phyloP scores from a whole-genome alignment of 2,329 filamentous ascomycete genomes.

The Fusarium succisae region DNA sequence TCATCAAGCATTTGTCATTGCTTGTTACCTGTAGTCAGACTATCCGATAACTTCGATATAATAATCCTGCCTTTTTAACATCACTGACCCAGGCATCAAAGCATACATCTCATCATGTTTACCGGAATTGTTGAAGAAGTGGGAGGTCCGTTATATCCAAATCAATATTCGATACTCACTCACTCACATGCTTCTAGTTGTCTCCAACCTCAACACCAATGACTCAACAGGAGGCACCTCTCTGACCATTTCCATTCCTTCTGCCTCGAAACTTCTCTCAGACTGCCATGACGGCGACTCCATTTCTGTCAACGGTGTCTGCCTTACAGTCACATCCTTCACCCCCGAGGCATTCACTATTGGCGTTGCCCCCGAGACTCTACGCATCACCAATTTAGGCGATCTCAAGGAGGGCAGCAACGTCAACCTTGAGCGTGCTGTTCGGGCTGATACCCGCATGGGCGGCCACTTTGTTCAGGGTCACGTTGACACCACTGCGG shows the following conservation, averaged over 20 bases:
- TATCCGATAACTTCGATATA: neutral
- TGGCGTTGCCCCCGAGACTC: slow-evolving; percentile 92
- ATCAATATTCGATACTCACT: slow-evolving; percentile 33
- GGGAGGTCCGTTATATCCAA: slow-evolving; percentile 72
- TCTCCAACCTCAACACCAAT: slow-evolving; percentile 81
- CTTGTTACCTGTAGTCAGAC: neutral
- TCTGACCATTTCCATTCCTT: slow-evolving; percentile 80
- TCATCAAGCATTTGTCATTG: slow-evolving; percentile 41
- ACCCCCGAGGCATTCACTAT: slow-evolving; percentile 76
- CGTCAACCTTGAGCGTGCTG: slow-evolving; percentile 95
- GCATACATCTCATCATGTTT: slow-evolving; percentile 72
- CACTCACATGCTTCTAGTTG: slow-evolving; percentile 66
- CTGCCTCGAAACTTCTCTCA: slow-evolving; percentile 75
- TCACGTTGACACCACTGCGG: slow-evolving; percentile 91
- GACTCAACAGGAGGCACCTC: slow-evolving; percentile 89
- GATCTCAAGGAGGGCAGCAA: slow-evolving; percentile 69
- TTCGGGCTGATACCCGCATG: slow-evolving; percentile 92
- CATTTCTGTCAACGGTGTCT: slow-evolving; percentile 95
- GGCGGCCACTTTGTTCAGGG: slow-evolving; percentile 98
- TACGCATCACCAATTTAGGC: slow-evolving; percentile 95
- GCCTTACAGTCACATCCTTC: slow-evolving; percentile 82
- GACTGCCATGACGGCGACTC: slow-evolving; percentile 92
- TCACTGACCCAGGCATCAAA: neutral
- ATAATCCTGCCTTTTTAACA: neutral
- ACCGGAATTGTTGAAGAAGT: slow-evolving; percentile 94